Conservation (phyloP, 2,329 filamentous ascomycete genomes). For the Fusarium sp. region DNA sequence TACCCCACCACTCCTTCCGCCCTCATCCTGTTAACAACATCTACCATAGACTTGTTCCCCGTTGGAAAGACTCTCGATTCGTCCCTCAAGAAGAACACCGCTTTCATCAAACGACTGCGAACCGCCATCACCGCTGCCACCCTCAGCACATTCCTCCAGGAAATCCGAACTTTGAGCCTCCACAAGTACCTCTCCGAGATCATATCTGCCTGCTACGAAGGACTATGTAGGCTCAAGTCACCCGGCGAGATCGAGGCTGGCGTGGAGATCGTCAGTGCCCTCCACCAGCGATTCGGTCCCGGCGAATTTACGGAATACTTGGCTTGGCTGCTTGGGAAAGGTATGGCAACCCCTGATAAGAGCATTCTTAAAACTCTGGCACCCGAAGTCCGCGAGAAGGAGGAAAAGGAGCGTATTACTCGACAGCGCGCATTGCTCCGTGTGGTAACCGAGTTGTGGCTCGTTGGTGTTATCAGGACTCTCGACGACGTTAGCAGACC, state of each 20-base stretch:
- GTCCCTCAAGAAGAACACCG: slow-evolving; percentile 97
- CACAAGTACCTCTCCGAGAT: slow-evolving; percentile 98
- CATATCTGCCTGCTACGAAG: slow-evolving; percentile 94
- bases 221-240: slow-evolving; percentile 89
- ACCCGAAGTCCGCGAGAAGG: slow-evolving; percentile 88
- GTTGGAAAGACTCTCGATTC: slow-evolving; percentile 88
- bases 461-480: slow-evolving; percentile 88
- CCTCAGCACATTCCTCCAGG: slow-evolving; percentile 86
- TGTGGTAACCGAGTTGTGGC: slow-evolving; percentile 95
- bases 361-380: slow-evolving; percentile 81
- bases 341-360: slow-evolving; percentile 91
- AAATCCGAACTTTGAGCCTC: slow-evolving; percentile 89
- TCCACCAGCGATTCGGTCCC: slow-evolving; percentile 94
- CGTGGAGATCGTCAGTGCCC: slow-evolving; percentile 92
- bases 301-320: slow-evolving; percentile 91
- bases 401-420: slow-evolving; percentile 92
- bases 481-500: slow-evolving; percentile 75
- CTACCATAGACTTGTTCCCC: slow-evolving; percentile 76
- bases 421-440: slow-evolving; percentile 88
- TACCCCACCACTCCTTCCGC: slow-evolving; percentile 35
- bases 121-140: slow-evolving; percentile 87
- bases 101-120: slow-evolving; percentile 95
- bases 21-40: slow-evolving; percentile 36
- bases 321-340: slow-evolving; percentile 92
- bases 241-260: slow-evolving; percentile 92